Base-by-base conservation (phyloP, 306 rosid species). In the Parietaria judaica region DNA sequence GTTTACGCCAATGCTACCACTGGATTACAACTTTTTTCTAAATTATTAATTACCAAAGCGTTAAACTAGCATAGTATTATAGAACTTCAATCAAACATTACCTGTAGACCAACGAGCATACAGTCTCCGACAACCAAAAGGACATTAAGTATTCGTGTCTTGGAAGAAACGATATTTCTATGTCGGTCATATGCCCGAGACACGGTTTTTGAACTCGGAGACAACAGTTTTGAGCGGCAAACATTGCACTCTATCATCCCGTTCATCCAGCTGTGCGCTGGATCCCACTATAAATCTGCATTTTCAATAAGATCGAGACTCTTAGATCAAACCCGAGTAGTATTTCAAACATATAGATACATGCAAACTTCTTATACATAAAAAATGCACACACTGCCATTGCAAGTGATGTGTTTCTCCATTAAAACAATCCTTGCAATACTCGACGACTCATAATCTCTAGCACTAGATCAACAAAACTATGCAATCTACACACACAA, bases 221-320 rank as follows among this genome's bases (percentile, higher is more conserved):
- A 74, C 72, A 86, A 81, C 90, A 94, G 74, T 80, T 84, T 83
- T 34, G 99, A 86, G 71, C 77, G 99, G 78, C 99, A 94, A 44
- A 86, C 95, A 74, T 86, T 84, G 94, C 99, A 94, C 86, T 94
- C 99, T 73, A 84, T 67, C 90, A 86, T 83, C 78, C 95, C 94
- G 83, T 79, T 88, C 66, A 78, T 88, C 87, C 90, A 80, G 77
- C 38, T 3, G 58, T 14, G 11, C 35, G 46, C 67, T 36, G 37
- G 68, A 44, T 38, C 66, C 47, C 13, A 64, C 60, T 3, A 41
- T 60, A 39, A 53, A 63, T 64, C 68, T 64, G 68, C 51, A 63
- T 36, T 46, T 41, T 31, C 35, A 54, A 63, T 36, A n/a, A 44
- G 15, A 63, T 45, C 67, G 36, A 63, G 31, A 61, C 10, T 61